Base-by-base conservation (phyloP, 2,329 filamentous ascomycete species). In the Ophiocordyceps camponoti-leonardi region DNA sequence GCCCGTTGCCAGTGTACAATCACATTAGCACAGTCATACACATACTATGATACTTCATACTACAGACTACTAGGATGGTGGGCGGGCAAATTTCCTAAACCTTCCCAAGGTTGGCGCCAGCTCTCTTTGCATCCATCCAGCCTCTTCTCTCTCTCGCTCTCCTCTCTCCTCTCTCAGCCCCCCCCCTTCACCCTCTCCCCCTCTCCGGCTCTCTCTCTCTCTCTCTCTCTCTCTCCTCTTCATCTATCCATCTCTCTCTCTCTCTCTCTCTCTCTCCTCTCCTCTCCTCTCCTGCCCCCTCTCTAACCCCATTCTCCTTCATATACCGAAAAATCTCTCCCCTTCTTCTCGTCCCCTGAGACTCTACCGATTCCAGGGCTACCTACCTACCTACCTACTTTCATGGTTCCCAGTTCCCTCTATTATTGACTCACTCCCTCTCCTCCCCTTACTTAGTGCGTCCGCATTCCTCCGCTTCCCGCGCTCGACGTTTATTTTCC, bases 381-480 rank as follows among this genome's bases (percentile, higher is more conserved):
- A 23, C 22, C 22, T 23, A 23, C 22, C 22, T 23, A 23, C 22
- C 22, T 23, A 23, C 22, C 22, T 23, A 23, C 22, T 11, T 44
- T 22, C 14, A 33, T 41, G 35, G 23, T 16, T 30, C n/a, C 22
- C 23, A 37, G n/a, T 44, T 39, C 31, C 43, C 19, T 37, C 31
- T 44, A 28, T 12, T 44, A 28, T 12, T 41, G 23, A 39, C 39
- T 22, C 39, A 41, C 39, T 23, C 37, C 11, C 37, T 20, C 37
- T 12, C 20, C 35, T n/a, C n/a, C 4, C 12, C 23, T 20, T 14
- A 31, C 18, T 18, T 19, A 26, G n/a, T 39, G 13, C 18, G 16
- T 20, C 31, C 43, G n/a, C 47, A 46, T 45, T 46, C 44, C 45
- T 46, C 22, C 6, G 4, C 42, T 10, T 13, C 28, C 19, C 16